Percentiles rank a stretch among this genome's conserved stretches.
phyloP scores from a whole-genome alignment of 2,329 filamentous ascomycete genomes.

The Fusarium lyarnte region DNA sequence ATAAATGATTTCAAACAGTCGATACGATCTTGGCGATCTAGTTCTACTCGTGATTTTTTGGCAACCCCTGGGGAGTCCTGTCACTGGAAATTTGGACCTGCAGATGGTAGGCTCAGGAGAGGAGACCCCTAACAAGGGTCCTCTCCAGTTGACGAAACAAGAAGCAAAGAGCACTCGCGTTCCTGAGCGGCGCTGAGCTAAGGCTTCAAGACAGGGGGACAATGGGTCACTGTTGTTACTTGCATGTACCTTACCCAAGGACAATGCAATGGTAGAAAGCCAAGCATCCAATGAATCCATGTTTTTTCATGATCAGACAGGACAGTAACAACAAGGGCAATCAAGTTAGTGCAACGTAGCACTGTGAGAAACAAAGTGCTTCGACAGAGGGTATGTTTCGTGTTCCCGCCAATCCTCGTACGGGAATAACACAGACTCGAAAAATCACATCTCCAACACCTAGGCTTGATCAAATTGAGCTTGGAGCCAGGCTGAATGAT shows the following conservation, averaged over 20 bases:
- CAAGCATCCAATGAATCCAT: not conserved
- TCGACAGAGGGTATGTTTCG: not conserved
- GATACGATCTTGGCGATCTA: not conserved
- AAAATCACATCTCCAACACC: not conserved
- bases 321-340: not conserved
- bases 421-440: constrained; percentile 13
- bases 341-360: not conserved
- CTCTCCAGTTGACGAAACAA: constrained; percentile 31
- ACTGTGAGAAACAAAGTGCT: not conserved
- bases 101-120: constrained; percentile 34
- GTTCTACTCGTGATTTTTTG: constrained; percentile 1
- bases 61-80: constrained; percentile 17
- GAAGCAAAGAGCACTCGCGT: constrained; percentile 26
- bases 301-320: not conserved
- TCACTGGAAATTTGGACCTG: constrained; percentile 45
- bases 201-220: constrained; percentile 18
- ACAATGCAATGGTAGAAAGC: not conserved
- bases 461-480: constrained; percentile 6
- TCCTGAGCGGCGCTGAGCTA: constrained; percentile 24
- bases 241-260: constrained; percentile 8
- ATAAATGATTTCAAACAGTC: not conserved
- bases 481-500: constrained; percentile 17
- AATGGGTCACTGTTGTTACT: constrained; percentile 17
- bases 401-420: not conserved
- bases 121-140: constrained; percentile 42